These are phyloP conservation scores for Polygonum maritimum DNA, from an alignment of 148 eudicot species.

Conservation along the genomic window DNA sequence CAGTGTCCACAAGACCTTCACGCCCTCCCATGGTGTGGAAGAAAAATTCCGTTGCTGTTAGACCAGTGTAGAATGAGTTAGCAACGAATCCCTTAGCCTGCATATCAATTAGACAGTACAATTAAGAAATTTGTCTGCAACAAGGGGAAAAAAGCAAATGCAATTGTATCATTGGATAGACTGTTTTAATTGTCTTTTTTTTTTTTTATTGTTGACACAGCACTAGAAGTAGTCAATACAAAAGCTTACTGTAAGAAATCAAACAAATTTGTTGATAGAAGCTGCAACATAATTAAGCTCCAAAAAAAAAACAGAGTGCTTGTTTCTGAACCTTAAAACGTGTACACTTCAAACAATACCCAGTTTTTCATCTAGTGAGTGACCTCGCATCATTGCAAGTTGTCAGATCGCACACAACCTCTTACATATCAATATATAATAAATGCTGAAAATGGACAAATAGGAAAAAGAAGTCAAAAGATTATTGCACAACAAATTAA, in stretches of 20 bases:
- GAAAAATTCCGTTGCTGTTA: constrained; percentile 91
- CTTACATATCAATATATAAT: background rate
- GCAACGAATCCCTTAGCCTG: constrained; percentile 99
- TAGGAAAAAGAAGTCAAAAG: background rate
- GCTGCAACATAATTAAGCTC: background rate
- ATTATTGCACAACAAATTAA: background rate
- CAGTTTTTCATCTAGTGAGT: background rate
- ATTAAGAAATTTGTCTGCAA: background rate
- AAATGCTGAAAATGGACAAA: background rate
- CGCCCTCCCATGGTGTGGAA: constrained; percentile 99
- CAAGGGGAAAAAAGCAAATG: background rate
- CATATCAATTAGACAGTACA: constrained; percentile 13
- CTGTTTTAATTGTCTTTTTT: background rate
- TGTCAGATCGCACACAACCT: background rate
- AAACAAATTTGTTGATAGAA: background rate
- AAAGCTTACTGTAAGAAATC: background rate
- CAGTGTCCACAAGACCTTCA: constrained; percentile 99
- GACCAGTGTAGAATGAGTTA: constrained; percentile 85
- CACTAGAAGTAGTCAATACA: background rate
- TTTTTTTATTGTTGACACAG: background rate
- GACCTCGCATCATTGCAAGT: background rate
- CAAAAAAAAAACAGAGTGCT: background rate
- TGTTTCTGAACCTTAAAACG: background rate
- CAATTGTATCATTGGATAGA: background rate
- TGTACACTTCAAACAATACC: background rate